phyloP scores from a whole-genome alignment of 345 rosid species.

The Iberis pinnata region DNA sequence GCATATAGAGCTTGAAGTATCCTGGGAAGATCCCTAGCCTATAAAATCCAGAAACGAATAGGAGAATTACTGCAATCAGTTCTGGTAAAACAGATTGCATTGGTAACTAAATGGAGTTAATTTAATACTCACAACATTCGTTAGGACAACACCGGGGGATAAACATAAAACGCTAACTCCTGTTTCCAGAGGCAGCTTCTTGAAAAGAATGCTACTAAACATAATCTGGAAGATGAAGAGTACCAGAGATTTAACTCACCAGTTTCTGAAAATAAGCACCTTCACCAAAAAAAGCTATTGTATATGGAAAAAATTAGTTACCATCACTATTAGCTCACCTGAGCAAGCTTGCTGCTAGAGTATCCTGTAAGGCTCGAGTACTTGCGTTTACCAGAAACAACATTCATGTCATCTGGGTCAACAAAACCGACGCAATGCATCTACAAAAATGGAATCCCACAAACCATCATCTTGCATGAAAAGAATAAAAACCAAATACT shows the following conservation, averaged over 20 bases:
- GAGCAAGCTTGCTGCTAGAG: slow-evolving; percentile 88
- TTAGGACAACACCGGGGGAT: slow-evolving; percentile 85
- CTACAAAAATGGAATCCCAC: slow-evolving; percentile 35
- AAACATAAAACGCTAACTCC: slow-evolving; percentile 78
- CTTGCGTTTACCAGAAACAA: slow-evolving; percentile 71
- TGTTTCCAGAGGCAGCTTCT: slow-evolving; percentile 80
- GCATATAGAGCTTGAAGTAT: slow-evolving; percentile 72
- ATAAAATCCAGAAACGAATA: slow-evolving; percentile 15
- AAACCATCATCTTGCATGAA: slow-evolving; percentile 9
- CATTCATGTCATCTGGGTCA: slow-evolving; percentile 91
- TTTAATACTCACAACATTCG: slow-evolving; percentile 75
- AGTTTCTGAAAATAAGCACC: not conserved
- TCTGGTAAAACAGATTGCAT: slow-evolving; percentile 10
- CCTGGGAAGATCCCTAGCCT: slow-evolving; percentile 95
- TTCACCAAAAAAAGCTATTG: not conserved
- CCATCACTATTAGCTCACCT: slow-evolving; percentile 45
- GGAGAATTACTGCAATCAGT: not conserved
- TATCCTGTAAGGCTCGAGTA: slow-evolving; percentile 79
- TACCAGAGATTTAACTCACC: slow-evolving; percentile 10
- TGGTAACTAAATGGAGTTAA: slow-evolving; percentile 10
- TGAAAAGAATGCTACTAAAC: slow-evolving; percentile 87
- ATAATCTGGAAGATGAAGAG: slow-evolving; percentile 58
- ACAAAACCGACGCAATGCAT: slow-evolving; percentile 92
- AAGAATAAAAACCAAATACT: not conserved
- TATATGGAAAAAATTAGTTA: not conserved